Base-by-base conservation (phyloP, 2,329 filamentous ascomycete species). In the Fusarium sp. region DNA sequence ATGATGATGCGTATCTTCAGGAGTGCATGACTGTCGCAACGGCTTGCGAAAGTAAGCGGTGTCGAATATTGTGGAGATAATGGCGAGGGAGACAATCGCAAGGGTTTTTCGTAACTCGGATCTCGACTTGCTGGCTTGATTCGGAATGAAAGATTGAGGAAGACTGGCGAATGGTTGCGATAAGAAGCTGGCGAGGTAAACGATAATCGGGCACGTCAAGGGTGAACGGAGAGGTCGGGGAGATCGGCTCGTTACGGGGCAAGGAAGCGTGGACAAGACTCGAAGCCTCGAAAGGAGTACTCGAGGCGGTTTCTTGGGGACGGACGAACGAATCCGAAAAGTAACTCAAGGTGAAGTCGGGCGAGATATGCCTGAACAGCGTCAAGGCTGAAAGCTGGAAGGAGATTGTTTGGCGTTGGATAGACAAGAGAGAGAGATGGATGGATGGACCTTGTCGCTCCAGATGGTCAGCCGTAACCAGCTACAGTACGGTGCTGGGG, bases 11-110 rank as follows among this genome's bases (percentile, higher is more conserved):
- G 56, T 54, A 54, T 67, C 67, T 75, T 73, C 63, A 77, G 52
- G 65, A 62, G 68, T 71, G 68, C 75, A 77, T 77, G 73, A 65
- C 68, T 65, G 62, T 75, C 70, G 64, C 66, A 48, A 55, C 46
- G 45, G 40, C 60, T 65, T 55, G 61, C 54, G 63, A 52, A 60
- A 62, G 68, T 46, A 65, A 60, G 60, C 60, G 60, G 54, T 54
- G 68, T 64, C 52, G 60, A 60, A 53, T 57, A 53, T 55, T 58
- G 49, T 59, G 38, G 55, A 37, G 55, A 61, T 64, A 38, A 53
- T 44, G 45, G 27, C 15, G 23, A 40, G 46, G 33, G 14, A 54
- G 30, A 68, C 30, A 37, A 41, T 35, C 26, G 30, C 18, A 30
- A 67, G 20, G 17, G 44, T 50, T 56, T 60, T 68, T 40, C 30